Percentiles rank a stretch among this genome's conserved stretches.
phyloP scores from a whole-genome alignment of 2,329 filamentous ascomycete genomes.

The Tolypocladium ovalisporum region DNA sequence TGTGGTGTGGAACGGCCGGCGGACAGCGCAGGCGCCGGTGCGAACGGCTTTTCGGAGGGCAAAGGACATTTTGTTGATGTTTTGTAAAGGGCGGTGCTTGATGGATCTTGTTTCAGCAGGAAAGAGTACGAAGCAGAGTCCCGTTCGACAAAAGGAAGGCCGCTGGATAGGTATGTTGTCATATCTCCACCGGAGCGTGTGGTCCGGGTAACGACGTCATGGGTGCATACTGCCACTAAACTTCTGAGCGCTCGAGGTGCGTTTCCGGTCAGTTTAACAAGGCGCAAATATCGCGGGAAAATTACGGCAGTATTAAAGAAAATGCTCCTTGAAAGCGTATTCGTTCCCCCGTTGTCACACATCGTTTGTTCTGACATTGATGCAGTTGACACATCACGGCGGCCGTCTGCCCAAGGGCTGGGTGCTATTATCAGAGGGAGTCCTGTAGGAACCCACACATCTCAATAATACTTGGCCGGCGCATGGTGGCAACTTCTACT shows the following conservation, averaged over 20 bases:
- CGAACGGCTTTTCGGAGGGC: neutral
- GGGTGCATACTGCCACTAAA: neutral
- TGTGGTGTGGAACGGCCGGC: constrained; percentile 22
- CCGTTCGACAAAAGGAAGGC: neutral
- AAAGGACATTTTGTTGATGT: neutral
- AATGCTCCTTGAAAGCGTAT: too few species aligned
- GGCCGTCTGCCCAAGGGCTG: too few species aligned
- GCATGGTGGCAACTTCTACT: neutral
- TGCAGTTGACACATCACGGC: neutral
- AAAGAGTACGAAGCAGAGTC: neutral
- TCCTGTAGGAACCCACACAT: too few species aligned
- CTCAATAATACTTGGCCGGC: neutral
- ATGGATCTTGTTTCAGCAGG: neutral
- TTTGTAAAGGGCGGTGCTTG: neutral
- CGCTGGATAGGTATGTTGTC: neutral
- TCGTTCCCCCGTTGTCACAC: neutral
- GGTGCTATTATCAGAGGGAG: too few species aligned
- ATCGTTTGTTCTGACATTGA: neutral
- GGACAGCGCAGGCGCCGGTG: neutral
- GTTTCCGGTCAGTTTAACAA: too few species aligned
- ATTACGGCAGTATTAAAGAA: too few species aligned
- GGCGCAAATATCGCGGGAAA: neutral
- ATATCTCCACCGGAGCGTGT: neutral
- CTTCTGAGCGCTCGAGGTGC: neutral
- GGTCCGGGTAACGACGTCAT: neutral